Conservation (phyloP, 495 filamentous ascomycete species). For the Pyrenula massariospora region DNA sequence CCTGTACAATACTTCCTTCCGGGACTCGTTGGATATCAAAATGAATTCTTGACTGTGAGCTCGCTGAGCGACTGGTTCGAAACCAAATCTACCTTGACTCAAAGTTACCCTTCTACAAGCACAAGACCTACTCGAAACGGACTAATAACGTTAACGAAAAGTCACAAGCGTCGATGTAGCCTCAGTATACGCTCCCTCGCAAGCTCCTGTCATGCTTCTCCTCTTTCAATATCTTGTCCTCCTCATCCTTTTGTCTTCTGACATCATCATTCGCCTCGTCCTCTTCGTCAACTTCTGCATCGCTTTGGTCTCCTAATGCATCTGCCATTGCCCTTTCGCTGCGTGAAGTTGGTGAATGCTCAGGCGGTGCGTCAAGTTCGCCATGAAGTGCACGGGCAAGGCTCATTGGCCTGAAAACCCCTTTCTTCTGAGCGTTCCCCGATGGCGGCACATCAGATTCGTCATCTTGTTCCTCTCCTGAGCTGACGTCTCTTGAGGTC, state of each 20-base stretch:
- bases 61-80: too few relatives aligned
- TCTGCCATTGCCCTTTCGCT: slow-evolving; percentile 11
- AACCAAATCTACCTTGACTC: too few relatives aligned
- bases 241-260: not conserved
- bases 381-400: not conserved
- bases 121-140: too few relatives aligned
- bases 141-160: too few relatives aligned
- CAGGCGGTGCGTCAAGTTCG: not conserved
- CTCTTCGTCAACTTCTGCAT: slow-evolving; percentile 10
- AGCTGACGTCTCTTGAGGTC: not conserved
- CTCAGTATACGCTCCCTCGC: not conserved
- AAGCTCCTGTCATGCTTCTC: not conserved
- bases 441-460: not conserved
- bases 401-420: not conserved
- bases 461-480: slow-evolving; percentile 1
- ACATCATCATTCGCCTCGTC: not conserved
- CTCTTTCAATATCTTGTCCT: not conserved
- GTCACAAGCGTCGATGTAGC: too few relatives aligned
- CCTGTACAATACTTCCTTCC: too few relatives aligned
- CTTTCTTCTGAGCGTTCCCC: not conserved
- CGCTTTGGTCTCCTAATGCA: slow-evolving; percentile 15
- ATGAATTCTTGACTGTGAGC: too few relatives aligned
- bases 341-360: not conserved
- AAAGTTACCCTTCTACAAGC: too few relatives aligned
- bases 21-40: too few relatives aligned